Base-by-base conservation (phyloP, 2,329 filamentous ascomycete species). In the Clonostachys rhizophaga region DNA sequence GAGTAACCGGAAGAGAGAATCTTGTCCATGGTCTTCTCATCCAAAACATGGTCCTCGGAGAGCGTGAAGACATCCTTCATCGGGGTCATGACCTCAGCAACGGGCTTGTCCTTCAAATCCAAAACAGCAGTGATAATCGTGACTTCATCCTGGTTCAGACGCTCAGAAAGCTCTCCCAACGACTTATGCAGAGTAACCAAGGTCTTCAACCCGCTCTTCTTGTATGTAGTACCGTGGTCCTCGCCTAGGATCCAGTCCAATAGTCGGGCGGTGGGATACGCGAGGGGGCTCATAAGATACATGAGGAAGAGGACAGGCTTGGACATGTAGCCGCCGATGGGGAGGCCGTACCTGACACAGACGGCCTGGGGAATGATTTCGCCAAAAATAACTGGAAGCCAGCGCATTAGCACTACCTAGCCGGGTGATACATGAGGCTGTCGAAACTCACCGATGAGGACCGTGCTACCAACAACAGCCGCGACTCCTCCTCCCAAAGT, bases 41-140 rank as follows among this genome's bases (percentile, higher is more conserved):
- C 91, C 48, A 99, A 71, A 3, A 97, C 77, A 5, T 92, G 94
- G 59, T 99, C 91, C 45, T 92, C 88, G n/a, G 91, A 91, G 82
- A 99, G 89, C 51, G 88, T 92, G 63, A 95, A 99, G 43, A 97
- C 94, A 62, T 99, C 91, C 42, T 89, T 84, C 88, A 99, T 97
- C 1, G 94, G 94, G 1, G 95, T 99, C 94, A 99, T 99, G 62
- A 99, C 96, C 60, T 83, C 87, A 41, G 89, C 90, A 7, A 99
- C 91, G 1, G 92, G 78, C 71, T 99, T 99, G 55, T 94, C 91
- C 71, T 97, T 99, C 54, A 99, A 75, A 62, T 99, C 94, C 48
- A 99, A 73, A 13, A 97, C 94, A 36, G 94, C 92, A 55, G 89
- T 96, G 67, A 99, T 99, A 64, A 99, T 99, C 50, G 94, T 97